Evolutionary conservation across 1,139 yeast genomes (phyloP).

Genomic region (Meyerozyma elateridarum): DNA sequence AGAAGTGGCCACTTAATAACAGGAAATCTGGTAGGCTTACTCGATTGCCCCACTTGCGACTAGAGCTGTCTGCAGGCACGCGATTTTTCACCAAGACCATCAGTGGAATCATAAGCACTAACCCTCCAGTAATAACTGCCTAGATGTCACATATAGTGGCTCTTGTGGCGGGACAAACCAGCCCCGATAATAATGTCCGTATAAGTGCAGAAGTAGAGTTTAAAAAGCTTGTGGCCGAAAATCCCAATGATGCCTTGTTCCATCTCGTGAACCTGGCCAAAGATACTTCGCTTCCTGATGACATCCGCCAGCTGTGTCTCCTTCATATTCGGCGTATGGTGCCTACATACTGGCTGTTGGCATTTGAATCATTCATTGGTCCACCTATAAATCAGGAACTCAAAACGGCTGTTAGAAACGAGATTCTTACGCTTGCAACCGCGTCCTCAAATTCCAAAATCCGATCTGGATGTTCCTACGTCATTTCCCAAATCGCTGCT

Average conservation of each 20-base stretch:
- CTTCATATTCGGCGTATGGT: conserved; percentile 66
- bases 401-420: conserved; percentile 46
- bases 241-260: conserved; percentile 30
- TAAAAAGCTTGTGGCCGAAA: conserved; percentile 19
- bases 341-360: conserved; percentile 80
- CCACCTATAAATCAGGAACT: conserved; percentile 54
- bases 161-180: conserved; percentile 30
- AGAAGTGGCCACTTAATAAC: too few relatives aligned
- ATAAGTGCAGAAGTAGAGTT: conserved; percentile 34
- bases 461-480: conserved; percentile 64
- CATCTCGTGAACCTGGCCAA: conserved; percentile 25
- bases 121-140: too few relatives aligned
- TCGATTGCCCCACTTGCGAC: background rate
- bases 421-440: conserved; percentile 50
- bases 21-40: too few relatives aligned
- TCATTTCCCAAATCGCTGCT: conserved; percentile 79
- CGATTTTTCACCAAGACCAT: too few relatives aligned
- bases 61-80: background rate
- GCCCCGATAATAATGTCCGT: conserved; percentile 33
- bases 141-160: conserved; percentile 7
- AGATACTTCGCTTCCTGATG: conserved; percentile 20
- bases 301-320: conserved; percentile 60
- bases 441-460: conserved; percentile 54
- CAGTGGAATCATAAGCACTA: too few relatives aligned
- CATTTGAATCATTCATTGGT: conserved; percentile 71